Percentiles rank a stretch among this genome's conserved stretches.
Conservation (phyloP, 2,329 filamentous ascomycete genomes). For the Colletotrichum somersetense region DNA sequence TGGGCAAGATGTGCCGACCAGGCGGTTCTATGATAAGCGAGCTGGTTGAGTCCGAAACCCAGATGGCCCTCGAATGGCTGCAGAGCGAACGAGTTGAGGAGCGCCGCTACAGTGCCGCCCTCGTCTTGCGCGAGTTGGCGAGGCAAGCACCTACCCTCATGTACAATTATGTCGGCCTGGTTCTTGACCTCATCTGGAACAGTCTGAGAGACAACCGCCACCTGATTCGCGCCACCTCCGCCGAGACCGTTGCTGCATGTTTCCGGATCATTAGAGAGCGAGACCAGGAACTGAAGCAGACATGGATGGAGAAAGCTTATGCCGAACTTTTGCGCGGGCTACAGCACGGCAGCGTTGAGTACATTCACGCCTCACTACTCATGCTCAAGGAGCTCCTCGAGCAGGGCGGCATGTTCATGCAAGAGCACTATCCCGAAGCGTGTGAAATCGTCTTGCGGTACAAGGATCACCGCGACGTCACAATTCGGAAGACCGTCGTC, state of each 20-base stretch:
- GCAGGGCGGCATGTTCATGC: constrained; percentile 99
- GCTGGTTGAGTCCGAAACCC: constrained; percentile 95
- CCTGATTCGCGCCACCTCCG: constrained; percentile 90
- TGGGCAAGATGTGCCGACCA: constrained; percentile 91
- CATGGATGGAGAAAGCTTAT: constrained; percentile 93
- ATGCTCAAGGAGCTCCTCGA: constrained; percentile 93
- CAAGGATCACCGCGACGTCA: constrained; percentile 90
- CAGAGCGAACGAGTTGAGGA: constrained; percentile 96
- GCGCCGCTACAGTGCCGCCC: constrained; percentile 90
- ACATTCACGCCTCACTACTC: constrained; percentile 92
- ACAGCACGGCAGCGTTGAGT: constrained; percentile 84
- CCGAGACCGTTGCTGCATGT: constrained; percentile 92
- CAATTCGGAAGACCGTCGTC: constrained; percentile 91
- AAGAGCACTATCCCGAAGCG: constrained; percentile 89
- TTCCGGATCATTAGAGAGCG: constrained; percentile 96
- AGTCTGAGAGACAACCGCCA: constrained; percentile 90
- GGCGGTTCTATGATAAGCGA: constrained; percentile 95
- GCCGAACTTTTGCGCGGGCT: constrained; percentile 86
- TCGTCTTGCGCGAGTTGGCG: constrained; percentile 90
- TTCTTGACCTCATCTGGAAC: constrained; percentile 97
- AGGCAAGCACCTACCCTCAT: constrained; percentile 94
- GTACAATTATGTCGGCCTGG: constrained; percentile 94
- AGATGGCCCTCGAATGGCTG: constrained; percentile 95
- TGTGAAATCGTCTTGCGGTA: constrained; percentile 94
- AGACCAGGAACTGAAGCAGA: constrained; percentile 87